phyloP scores from a whole-genome alignment of 768 basidiomycete species.

The Termitomyces sp. region DNA sequence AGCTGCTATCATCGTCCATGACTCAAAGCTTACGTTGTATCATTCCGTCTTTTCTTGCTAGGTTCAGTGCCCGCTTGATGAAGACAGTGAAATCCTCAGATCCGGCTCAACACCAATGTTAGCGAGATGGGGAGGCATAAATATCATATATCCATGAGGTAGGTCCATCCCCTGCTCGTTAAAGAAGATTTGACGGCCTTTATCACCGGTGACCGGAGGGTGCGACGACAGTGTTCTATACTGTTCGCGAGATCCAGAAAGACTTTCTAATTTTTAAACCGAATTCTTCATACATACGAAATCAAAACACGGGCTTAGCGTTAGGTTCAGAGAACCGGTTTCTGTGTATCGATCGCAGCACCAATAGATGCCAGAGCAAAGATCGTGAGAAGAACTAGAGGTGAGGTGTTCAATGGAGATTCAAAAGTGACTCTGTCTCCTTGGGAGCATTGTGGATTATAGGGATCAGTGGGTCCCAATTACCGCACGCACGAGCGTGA shows the following conservation, averaged over 20 bases:
- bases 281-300: constrained; percentile 15
- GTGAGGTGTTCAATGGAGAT: background rate
- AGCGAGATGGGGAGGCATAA: constrained; percentile 20
- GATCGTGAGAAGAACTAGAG: background rate
- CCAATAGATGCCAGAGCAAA: background rate
- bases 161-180: constrained; percentile 22
- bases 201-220: constrained; percentile 24
- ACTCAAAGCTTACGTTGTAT: constrained; percentile 4
- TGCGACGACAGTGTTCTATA: constrained; percentile 19
- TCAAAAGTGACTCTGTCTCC: background rate
- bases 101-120: constrained; percentile 19
- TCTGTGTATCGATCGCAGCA: background rate
- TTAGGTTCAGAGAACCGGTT: background rate
- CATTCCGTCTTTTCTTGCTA: constrained; percentile 10
- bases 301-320: too few species aligned
- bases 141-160: constrained; percentile 27
- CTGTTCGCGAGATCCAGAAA: background rate
- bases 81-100: constrained; percentile 15
- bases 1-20: background rate
- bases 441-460: background rate
- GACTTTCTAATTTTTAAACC: too few species aligned
- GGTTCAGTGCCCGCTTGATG: constrained; percentile 12
- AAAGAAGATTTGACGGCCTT: constrained; percentile 26
- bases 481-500: background rate
- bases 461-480: background rate